A percentile compares a stretch with the other conserved stretches of the same genome.
These are phyloP conservation scores for Phytopythium delawarense DNA, from an alignment of 352 stramenopile species.

Conservation along the genomic window DNA sequence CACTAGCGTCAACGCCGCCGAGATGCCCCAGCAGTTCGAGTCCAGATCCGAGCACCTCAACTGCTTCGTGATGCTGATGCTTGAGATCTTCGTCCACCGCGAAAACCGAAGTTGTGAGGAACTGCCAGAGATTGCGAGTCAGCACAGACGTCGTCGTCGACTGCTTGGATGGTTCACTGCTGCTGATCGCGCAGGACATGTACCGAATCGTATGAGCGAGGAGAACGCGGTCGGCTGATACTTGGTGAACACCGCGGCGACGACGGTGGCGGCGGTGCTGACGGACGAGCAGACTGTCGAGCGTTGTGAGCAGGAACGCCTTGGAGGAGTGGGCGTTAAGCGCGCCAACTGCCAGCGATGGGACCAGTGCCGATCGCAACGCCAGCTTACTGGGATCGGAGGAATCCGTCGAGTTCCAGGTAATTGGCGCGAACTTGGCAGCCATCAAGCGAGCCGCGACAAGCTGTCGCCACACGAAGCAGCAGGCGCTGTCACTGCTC, in stretches of 20 bases:
- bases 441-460: not conserved
- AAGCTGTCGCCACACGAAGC: not conserved
- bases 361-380: constrained; percentile 9
- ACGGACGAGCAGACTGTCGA: constrained; percentile 18
- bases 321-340: constrained; percentile 10
- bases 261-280: not conserved
- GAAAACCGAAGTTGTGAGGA: not conserved
- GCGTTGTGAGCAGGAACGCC: constrained; percentile 7
- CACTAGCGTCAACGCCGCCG: constrained; percentile 21
- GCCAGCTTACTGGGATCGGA: not conserved
- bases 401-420: not conserved
- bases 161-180: not conserved
- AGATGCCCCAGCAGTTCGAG: constrained; percentile 17
- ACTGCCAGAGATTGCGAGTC: constrained; percentile 1
- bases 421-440: not conserved
- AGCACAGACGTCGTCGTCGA: not conserved
- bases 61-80: not conserved
- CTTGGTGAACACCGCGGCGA: not conserved
- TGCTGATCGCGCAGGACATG: not conserved
- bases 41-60: not conserved
- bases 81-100: not conserved
- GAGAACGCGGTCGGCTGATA: not conserved
- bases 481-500: not conserved
- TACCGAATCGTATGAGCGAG: constrained; percentile 1
- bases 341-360: constrained; percentile 21